Evolutionary conservation across 768 basidiomycete species (phyloP).

Genomic region (Leccinellum albellum): DNA sequence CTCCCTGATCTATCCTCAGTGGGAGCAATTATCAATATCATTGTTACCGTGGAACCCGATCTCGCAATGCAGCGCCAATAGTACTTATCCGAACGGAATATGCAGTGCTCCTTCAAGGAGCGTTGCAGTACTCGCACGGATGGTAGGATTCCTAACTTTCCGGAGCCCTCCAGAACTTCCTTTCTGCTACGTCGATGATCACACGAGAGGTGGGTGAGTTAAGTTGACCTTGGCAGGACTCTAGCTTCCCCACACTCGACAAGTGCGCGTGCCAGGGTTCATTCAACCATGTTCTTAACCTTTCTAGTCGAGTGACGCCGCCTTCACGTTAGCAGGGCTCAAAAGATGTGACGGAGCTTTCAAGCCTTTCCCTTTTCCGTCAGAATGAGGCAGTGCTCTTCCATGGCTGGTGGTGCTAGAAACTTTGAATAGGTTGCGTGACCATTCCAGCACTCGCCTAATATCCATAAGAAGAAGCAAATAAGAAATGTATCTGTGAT

Average conservation of each 20-base stretch:
- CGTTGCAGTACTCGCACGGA: background rate
- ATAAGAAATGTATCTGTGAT: background rate
- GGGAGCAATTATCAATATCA: background rate
- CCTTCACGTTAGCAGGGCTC: conserved; percentile 17
- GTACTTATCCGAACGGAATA: background rate
- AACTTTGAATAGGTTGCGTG: background rate
- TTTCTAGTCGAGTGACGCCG: conserved; percentile 3
- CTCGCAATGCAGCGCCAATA: background rate
- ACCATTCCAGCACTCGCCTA: background rate
- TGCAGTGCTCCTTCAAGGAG: background rate
- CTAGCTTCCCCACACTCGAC: background rate
- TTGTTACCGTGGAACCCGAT: background rate
- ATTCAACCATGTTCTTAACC: conserved; percentile 1
- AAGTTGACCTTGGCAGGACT: background rate
- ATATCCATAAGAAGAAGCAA: background rate
- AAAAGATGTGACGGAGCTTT: background rate
- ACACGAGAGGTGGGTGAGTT: background rate
- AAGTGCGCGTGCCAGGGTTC: background rate
- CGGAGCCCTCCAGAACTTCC: background rate
- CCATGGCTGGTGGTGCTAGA: background rate
- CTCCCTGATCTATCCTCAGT: background rate
- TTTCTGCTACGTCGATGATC: background rate
- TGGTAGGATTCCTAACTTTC: background rate
- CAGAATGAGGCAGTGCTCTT: background rate
- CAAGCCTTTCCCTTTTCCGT: background rate